A percentile compares a stretch with the other conserved stretches of the same genome.
phyloP scores from a whole-genome alignment of 352 stramenopile genomes.

The Phytophthora syringae region DNA sequence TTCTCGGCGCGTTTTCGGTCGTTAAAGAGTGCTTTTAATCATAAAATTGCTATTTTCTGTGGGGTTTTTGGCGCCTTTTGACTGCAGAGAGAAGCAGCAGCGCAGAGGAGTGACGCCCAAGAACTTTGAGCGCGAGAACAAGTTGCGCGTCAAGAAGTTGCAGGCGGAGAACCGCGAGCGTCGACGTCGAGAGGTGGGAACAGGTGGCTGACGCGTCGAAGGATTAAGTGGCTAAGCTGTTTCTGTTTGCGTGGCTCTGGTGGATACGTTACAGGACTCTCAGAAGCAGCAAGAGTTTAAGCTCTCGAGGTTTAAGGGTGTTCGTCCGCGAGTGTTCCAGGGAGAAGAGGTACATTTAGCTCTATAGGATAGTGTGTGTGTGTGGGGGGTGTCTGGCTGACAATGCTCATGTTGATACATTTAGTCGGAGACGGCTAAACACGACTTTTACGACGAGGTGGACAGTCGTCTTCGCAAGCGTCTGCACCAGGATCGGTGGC shows the following conservation, averaged over 20 bases:
- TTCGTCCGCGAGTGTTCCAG: conserved; percentile 56
- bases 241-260: neutral
- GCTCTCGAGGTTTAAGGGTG: conserved; percentile 66
- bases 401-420: neutral
- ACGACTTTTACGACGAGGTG: conserved; percentile 46
- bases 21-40: conserved; percentile 1
- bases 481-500: conserved; percentile 15
- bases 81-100: conserved; percentile 60
- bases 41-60: conserved; percentile 1
- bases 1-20: neutral
- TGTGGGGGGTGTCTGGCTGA: conserved; percentile 8
- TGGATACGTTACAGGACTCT: conserved; percentile 33
- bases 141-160: conserved; percentile 63
- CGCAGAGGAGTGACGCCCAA: conserved; percentile 60
- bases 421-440: conserved; percentile 27
- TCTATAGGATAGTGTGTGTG: neutral
- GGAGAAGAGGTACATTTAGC: conserved; percentile 32
- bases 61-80: neutral
- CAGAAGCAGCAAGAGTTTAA: conserved; percentile 62
- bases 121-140: conserved; percentile 74
- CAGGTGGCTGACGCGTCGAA: neutral
- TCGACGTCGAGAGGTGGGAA: conserved; percentile 45
- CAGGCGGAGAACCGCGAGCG: conserved; percentile 67
- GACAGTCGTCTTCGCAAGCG: conserved; percentile 5
- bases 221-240: conserved; percentile 7